Percentiles rank a stretch among this genome's conserved stretches.
These are phyloP conservation scores for Wickerhamomyces hampshirensis DNA, from an alignment of 805 yeast species.

Conservation along the genomic window DNA sequence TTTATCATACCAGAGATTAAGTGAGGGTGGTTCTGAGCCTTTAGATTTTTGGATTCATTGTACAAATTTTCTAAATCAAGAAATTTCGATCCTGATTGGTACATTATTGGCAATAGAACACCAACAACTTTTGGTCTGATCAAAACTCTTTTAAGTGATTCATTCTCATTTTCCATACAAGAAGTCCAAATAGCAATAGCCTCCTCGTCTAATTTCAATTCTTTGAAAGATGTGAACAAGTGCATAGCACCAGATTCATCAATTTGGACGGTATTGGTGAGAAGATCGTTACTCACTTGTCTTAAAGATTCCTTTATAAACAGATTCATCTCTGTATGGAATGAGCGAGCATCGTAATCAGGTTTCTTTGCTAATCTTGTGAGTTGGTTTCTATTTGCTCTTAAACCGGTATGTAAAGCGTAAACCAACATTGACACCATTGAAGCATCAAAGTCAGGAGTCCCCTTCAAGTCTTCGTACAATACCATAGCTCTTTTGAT, in stretches of 20 bases:
- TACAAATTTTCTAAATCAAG: slow-evolving; percentile 57
- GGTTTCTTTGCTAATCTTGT: slow-evolving; percentile 54
- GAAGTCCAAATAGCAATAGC: slow-evolving; percentile 68
- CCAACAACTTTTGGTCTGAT: slow-evolving; percentile 65
- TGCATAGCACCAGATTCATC: slow-evolving; percentile 55
- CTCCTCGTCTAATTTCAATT: slow-evolving; percentile 55
- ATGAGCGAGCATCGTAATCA: slow-evolving; percentile 55
- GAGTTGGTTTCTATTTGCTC: slow-evolving; percentile 50
- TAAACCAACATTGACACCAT: slow-evolving; percentile 47
- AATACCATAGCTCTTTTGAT: slow-evolving; percentile 46
- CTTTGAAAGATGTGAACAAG: slow-evolving; percentile 53
- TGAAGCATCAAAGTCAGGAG: slow-evolving; percentile 42
- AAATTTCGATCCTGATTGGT: slow-evolving; percentile 55
- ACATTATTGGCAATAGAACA: slow-evolving; percentile 61
- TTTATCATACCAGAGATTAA: slow-evolving; percentile 70
- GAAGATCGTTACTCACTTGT: slow-evolving; percentile 46
- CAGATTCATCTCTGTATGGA: slow-evolving; percentile 47
- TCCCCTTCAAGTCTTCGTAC: slow-evolving; percentile 41
- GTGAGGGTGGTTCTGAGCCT: slow-evolving; percentile 31
- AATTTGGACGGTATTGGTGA: slow-evolving; percentile 38
- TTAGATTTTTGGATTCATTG: slow-evolving; percentile 34
- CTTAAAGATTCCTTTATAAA: slow-evolving; percentile 46
- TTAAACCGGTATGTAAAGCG: slow-evolving; percentile 48
- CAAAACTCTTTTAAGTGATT: slow-evolving; percentile 38
- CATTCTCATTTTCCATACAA: slow-evolving; percentile 44